Percentiles rank a stretch among this genome's conserved stretches.
Conservation (phyloP, 2,329 filamentous ascomycete genomes). For the Aspergillus bombycis region DNA sequence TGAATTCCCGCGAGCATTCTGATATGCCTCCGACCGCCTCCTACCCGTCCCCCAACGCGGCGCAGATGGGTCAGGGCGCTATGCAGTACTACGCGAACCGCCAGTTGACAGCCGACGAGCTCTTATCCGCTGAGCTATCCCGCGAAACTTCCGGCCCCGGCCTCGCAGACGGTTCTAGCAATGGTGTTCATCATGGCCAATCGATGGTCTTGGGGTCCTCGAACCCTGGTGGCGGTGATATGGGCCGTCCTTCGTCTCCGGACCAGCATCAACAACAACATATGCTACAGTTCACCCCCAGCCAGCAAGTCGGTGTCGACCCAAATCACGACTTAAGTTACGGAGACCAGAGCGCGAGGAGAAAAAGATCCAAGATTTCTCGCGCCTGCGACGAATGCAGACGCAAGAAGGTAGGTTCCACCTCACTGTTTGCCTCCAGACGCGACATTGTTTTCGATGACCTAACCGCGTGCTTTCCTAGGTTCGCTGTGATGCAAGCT, state of each 20-base stretch:
- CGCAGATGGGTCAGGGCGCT: constrained; percentile 47
- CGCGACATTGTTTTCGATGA: constrained; percentile 18
- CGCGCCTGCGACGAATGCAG: constrained; percentile 87
- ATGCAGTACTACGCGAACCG: constrained; percentile 49
- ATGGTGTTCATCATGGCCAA: constrained; percentile 46
- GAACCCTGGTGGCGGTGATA: constrained; percentile 38
- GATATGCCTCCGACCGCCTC: constrained; percentile 49
- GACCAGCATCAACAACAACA: constrained; percentile 46
- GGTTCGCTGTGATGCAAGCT: constrained; percentile 82
- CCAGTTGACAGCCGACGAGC: constrained; percentile 51
- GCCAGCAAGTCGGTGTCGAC: constrained; percentile 49
- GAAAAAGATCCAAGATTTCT: constrained; percentile 84
- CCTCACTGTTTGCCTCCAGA: constrained; percentile 17
- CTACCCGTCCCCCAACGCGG: constrained; percentile 48
- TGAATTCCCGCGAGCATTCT: constrained; percentile 47
- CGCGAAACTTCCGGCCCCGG: constrained; percentile 50
- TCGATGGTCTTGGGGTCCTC: constrained; percentile 44
- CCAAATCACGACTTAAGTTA: constrained; percentile 54
- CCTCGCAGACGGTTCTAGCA: constrained; percentile 43
- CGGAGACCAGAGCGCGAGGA: constrained; percentile 65
- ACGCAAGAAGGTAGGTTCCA: constrained; percentile 68
- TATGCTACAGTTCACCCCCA: constrained; percentile 47
- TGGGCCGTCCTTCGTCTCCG: constrained; percentile 41
- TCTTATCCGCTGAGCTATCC: constrained; percentile 52
- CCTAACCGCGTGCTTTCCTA: constrained; percentile 33